Base-by-base conservation (phyloP, 2,329 filamentous ascomycete genomes). In the Scortechinia acanthostroma region DNA sequence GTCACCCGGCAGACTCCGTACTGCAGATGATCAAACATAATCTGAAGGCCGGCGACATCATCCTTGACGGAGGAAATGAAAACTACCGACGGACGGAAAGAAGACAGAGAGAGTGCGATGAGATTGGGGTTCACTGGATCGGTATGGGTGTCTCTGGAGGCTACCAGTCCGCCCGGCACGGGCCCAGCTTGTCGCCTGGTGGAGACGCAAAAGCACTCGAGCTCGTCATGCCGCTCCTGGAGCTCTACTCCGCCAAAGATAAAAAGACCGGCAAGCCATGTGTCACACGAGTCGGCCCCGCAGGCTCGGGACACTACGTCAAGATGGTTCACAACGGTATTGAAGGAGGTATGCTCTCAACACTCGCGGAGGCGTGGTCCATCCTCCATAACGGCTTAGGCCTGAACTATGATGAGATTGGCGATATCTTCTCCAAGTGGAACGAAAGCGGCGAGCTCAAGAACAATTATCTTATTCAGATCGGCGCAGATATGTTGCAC, bases 281-380 rank as follows among this genome's bases (percentile, higher is more conserved):
- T 51, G 78, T 83, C 1, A 74, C 65, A 0, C 67, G 71, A 21
- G 69, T 83, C 42, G 83, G 83, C 0, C 73, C 74, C 2, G 76
- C 76, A 0, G 82, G 83, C 1, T 71, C 76, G 1, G 83, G 83
- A 0, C 83, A 88, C 57, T 88, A 82, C 53, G 80, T 86, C 33
- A 88, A 88, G 65, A 88, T 87, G 81, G 72, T 86, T 3, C 83
- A 88, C 56, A 86, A 88, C 50, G 83, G 82, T 1, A 86, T 88
- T 48, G 83, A 88, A 55, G 80, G 86, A 49, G 83, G 80, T 2
- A 84, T 88, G 76, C 75, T 88, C 65, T 76, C 63, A 45, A 69
- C 73, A 0, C 69, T 86, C 4, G 74, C 74, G 14, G 83, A 88
- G 57, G 76, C 76, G 2, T 88, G 80, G 79, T 69, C 69, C 1